Evolutionary conservation across 331 rosid species (phyloP).

Genomic region (Cucumis variabilis): DNA sequence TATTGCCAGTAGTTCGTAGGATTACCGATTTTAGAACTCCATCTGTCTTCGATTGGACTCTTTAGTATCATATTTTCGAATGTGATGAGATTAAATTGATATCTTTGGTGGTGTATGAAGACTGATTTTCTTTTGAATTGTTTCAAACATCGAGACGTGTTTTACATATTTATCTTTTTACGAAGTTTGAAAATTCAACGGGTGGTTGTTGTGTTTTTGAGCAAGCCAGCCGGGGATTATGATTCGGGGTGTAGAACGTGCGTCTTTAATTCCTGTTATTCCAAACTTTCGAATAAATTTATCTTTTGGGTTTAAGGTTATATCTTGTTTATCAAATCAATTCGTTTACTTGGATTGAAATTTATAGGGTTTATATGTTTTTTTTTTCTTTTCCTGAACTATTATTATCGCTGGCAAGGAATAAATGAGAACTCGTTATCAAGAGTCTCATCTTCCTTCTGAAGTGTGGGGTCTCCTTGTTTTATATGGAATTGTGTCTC

Average conservation of each 20-base stretch:
- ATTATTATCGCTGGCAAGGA: background rate
- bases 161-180: background rate
- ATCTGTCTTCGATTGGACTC: background rate
- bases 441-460: background rate
- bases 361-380: background rate
- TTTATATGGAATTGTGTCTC: slow-evolving; percentile 9
- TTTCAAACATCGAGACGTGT: background rate
- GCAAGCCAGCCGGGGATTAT: background rate
- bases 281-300: background rate
- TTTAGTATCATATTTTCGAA: background rate
- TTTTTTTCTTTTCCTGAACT: background rate
- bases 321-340: background rate
- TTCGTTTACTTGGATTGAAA: background rate
- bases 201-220: background rate
- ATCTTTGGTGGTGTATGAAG: background rate
- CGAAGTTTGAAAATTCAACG: slow-evolving; percentile 9
- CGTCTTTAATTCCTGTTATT: background rate
- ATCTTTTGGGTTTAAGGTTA: slow-evolving; percentile 16
- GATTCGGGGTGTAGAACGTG: background rate
- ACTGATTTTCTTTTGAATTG: background rate
- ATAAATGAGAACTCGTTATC: background rate
- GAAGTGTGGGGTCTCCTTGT: slow-evolving; percentile 17
- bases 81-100: background rate
- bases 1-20: background rate
- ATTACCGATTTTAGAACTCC: no score